A percentile compares a stretch with the other conserved stretches of the same genome.
Conservation (phyloP, 148 eudicot genomes). For the Salicornia ramosissima region DNA sequence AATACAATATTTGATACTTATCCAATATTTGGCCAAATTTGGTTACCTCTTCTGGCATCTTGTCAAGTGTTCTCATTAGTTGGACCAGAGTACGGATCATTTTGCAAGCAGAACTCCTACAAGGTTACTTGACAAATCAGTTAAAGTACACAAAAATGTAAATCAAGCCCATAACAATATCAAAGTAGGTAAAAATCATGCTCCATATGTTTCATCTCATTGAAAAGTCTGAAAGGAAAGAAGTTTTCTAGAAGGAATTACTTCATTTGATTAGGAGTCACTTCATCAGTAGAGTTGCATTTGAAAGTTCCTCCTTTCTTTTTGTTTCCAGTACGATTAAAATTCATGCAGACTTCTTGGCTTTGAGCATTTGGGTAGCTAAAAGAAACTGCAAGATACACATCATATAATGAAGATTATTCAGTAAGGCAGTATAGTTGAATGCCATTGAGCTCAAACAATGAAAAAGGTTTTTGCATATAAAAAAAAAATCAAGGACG, state of each 20-base stretch:
- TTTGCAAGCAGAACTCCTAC: slow-evolving; percentile 96
- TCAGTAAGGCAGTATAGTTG: not conserved
- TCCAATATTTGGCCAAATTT: not conserved
- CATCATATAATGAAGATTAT: not conserved
- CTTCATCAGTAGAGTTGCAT: slow-evolving; percentile 53
- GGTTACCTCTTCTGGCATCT: slow-evolving; percentile 91
- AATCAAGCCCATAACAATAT: not conserved
- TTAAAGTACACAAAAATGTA: not conserved
- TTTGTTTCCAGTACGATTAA: slow-evolving; percentile 72
- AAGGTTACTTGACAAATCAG: slow-evolving; percentile 5
- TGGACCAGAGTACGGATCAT: slow-evolving; percentile 85
- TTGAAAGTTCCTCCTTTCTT: slow-evolving; percentile 76
- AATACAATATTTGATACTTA: not conserved
- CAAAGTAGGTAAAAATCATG: not conserved
- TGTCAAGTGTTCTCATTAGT: slow-evolving; percentile 88
- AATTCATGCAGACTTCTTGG: slow-evolving; percentile 82
- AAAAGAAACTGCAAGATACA: slow-evolving; percentile 61
- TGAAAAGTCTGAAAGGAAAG: not conserved
- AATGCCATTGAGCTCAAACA: not conserved
- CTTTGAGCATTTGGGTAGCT: slow-evolving; percentile 67
- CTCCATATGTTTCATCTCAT: not conserved
- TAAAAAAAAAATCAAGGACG: not conserved
- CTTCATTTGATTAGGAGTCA: slow-evolving; percentile 92
- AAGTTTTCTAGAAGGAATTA: slow-evolving; percentile 18
- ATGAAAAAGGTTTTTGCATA: not conserved